Evolutionary conservation across 2,329 filamentous ascomycete species (phyloP).

Genomic region (Microdochium bolleyi): DNA sequence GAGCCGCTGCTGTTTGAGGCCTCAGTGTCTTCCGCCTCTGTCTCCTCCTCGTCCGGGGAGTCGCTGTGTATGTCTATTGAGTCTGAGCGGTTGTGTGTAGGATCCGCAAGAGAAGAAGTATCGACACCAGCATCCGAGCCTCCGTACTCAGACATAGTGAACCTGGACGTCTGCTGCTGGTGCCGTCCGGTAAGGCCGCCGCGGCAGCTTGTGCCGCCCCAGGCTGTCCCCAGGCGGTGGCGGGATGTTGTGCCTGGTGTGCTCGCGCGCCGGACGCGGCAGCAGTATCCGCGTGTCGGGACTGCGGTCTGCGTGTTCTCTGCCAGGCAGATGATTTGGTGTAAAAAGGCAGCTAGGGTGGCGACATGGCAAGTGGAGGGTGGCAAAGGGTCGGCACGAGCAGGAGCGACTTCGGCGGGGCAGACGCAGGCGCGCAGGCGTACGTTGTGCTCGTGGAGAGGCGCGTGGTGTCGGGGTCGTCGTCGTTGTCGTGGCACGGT

Average conservation of each 20-base stretch:
- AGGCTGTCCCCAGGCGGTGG: too few relatives aligned
- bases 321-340: too few relatives aligned
- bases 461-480: neutral
- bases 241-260: too few relatives aligned
- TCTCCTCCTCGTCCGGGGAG: conserved; percentile 2
- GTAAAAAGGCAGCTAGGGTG: neutral
- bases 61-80: neutral
- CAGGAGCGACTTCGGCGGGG: neutral
- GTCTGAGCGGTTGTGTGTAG: neutral
- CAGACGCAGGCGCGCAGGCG: too few relatives aligned
- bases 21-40: neutral
- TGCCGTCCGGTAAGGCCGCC: too few relatives aligned
- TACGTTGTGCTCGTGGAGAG: too few relatives aligned
- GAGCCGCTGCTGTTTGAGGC: neutral
- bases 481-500: neutral
- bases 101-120: neutral
- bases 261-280: too few relatives aligned
- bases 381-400: neutral
- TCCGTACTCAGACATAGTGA: neutral
- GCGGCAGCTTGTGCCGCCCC: too few relatives aligned
- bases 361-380: neutral
- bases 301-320: too few relatives aligned
- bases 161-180: too few relatives aligned
- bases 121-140: neutral
- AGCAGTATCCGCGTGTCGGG: too few relatives aligned